Base-by-base conservation (phyloP, 192 early-diverging fungal genomes). In the Mortierella claussenii region DNA sequence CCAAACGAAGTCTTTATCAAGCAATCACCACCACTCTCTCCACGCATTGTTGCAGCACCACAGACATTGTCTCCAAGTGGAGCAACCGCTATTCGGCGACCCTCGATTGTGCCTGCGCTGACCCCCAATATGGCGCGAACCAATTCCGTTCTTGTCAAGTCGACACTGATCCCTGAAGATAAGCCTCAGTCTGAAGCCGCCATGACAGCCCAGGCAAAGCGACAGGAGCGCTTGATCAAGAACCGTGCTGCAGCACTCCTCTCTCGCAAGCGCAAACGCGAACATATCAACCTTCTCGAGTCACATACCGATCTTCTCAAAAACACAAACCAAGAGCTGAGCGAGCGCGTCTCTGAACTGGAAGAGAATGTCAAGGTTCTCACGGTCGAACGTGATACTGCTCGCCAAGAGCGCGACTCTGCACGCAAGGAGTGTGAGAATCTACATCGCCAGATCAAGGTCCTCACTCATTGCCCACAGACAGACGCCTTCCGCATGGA, bases 221-320 rank as follows among this genome's bases (percentile, higher is more conserved):
- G 91, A 26, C 91, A 94, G 65, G 92, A 94, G 61, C 83, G 96
- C 32, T 73, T 97, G 61, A 94, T 97, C 54, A 96, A 96, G 83
- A 97, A 97, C 79, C 89, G 96, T 13, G 94, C 92, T 4, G 93
- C 94, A 0, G 96, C 96, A 12, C 80, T 95, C 33, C 75, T 93
- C 55, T 94, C 92, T 15, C 88, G 96, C 36, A 96, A 95, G 81
- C 87, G 95, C 47, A 96, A 97, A 81, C 87, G 94, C 40, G 95
- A 96, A 47, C 94, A 96, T 52, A 69, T 95, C 55, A 85, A 82
- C 48, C 78, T 81, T n/a, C 83, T 96, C 13, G 95, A 94, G 69
- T 78, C 78, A 11, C 81, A 87, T 28, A 80, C 81, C 5, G 68
- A 88, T 26, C 15, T 78, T 7, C 69, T 92, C 13, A 65, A 64